These are phyloP conservation scores for Pulveroboletus sp. DNA, from an alignment of 768 basidiomycete genomes.

Conservation along the genomic window DNA sequence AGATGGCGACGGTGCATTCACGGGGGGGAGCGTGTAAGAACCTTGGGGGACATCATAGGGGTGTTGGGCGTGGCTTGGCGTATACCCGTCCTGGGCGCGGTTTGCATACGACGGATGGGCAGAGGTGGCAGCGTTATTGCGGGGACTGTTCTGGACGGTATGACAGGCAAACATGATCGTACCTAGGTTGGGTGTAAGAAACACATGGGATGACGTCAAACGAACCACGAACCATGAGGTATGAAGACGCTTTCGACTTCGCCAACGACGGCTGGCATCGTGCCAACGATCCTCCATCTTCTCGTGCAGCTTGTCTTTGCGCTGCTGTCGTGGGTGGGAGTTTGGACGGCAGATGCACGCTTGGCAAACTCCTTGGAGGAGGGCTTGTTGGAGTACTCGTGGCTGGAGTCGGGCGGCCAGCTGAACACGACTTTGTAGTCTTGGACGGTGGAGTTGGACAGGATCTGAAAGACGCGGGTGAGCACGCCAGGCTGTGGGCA, in stretches of 20 bases:
- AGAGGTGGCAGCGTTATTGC: slow-evolving; percentile 16
- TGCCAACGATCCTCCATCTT: slow-evolving; percentile 71
- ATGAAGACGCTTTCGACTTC: slow-evolving; percentile 86
- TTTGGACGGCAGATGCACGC: slow-evolving; percentile 64
- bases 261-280: slow-evolving; percentile 52
- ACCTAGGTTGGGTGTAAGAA: slow-evolving; percentile 25
- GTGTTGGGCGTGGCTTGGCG: slow-evolving; percentile 22
- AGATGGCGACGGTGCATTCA: slow-evolving; percentile 25
- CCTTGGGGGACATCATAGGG: slow-evolving; percentile 26
- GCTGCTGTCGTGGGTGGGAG: slow-evolving; percentile 48
- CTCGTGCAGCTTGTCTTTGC: slow-evolving; percentile 86
- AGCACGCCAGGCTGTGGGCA: slow-evolving; percentile 48
- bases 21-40: slow-evolving; percentile 31
- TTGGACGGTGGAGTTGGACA: slow-evolving; percentile 47
- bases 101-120: slow-evolving; percentile 24
- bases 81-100: slow-evolving; percentile 26
- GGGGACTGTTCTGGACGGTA: slow-evolving; percentile 26
- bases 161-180: slow-evolving; percentile 40
- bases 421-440: slow-evolving; percentile 58
- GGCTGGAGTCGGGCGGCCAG: slow-evolving; percentile 65
- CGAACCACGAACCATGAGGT: slow-evolving; percentile 66
- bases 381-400: slow-evolving; percentile 37
- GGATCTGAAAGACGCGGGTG: slow-evolving; percentile 74
- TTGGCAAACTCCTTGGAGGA: slow-evolving; percentile 45
- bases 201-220: slow-evolving; percentile 35